Percentiles rank a stretch among this genome's conserved stretches.
Evolutionary conservation across 2,329 filamentous ascomycete genomes (phyloP).

Genomic region (Calonectria pauciramosa): DNA sequence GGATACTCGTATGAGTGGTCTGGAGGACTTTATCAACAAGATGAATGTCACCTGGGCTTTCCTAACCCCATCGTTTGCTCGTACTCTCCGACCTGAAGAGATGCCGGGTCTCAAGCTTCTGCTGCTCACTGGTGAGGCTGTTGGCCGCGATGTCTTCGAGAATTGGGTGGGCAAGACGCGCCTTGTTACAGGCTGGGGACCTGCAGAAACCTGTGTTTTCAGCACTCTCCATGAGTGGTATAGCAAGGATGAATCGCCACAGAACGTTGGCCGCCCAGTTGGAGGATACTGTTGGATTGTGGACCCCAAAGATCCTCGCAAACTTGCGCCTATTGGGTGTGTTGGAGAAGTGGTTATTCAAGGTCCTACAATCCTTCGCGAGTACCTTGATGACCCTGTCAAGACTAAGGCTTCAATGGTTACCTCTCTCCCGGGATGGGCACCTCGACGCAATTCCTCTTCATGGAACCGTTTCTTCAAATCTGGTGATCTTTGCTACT

Average conservation of each 20-base stretch:
- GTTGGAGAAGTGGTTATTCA: constrained; percentile 39
- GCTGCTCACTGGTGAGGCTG: constrained; percentile 39
- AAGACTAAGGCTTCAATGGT: constrained; percentile 46
- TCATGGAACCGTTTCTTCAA: constrained; percentile 36
- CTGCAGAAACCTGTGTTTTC: constrained; percentile 37
- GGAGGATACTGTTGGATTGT: constrained; percentile 35
- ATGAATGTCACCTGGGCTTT: constrained; percentile 38
- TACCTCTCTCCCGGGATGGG: constrained; percentile 44
- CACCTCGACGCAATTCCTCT: constrained; percentile 30
- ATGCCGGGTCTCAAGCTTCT: constrained; percentile 25
- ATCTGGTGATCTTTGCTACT: constrained; percentile 43
- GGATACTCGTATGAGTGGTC: constrained; percentile 34
- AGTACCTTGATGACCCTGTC: constrained; percentile 37
- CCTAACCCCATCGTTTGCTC: constrained; percentile 42
- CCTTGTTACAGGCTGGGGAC: constrained; percentile 42
- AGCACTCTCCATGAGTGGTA: constrained; percentile 23
- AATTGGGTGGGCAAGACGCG: constrained; percentile 34
- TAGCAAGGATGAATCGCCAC: background rate
- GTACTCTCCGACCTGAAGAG: constrained; percentile 35
- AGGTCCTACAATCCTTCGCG: constrained; percentile 39
- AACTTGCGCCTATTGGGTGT: constrained; percentile 31
- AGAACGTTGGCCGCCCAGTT: constrained; percentile 26
- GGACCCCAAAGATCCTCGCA: constrained; percentile 33
- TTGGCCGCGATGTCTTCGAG: constrained; percentile 30
- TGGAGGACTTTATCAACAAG: constrained; percentile 32